phyloP scores from a whole-genome alignment of 2,329 filamentous ascomycete species.

The Colletotrichum spaethianum region DNA sequence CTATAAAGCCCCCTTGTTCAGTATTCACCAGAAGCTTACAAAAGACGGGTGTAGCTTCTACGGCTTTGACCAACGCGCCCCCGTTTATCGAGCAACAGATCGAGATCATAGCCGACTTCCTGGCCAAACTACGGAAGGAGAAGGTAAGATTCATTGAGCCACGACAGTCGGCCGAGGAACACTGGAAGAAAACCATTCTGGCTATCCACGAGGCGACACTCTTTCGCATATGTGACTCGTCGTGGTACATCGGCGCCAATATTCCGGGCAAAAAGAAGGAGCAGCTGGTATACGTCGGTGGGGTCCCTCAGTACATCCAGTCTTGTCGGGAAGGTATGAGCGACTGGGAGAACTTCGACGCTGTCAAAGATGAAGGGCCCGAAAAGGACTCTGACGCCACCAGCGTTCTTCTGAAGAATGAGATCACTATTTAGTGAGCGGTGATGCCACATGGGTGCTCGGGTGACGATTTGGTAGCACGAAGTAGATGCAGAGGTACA shows the following conservation, averaged over 20 bases:
- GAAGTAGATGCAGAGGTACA: not conserved
- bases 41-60: conserved; percentile 34
- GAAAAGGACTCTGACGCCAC: too few relatives aligned
- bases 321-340: conserved; percentile 35
- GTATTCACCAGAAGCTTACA: not conserved
- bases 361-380: not conserved
- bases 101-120: conserved; percentile 39
- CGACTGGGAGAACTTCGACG: conserved; percentile 26
- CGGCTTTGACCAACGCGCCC: conserved; percentile 43
- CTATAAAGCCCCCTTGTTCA: not conserved
- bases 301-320: conserved; percentile 36
- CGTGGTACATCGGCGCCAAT: conserved; percentile 45
- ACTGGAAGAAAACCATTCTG: conserved; percentile 40
- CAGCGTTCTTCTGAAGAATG: not conserved
- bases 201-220: conserved; percentile 41
- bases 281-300: conserved; percentile 42
- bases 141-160: conserved; percentile 40
- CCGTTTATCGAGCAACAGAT: conserved; percentile 39
- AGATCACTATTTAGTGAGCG: not conserved
- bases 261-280: conserved; percentile 45
- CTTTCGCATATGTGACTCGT: conserved; percentile 41
- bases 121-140: conserved; percentile 32
- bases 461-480: not conserved
- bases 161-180: conserved; percentile 19
- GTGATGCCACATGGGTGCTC: not conserved